phyloP scores from a whole-genome alignment of 768 basidiomycete species.

The Lactifluus subvellereus region DNA sequence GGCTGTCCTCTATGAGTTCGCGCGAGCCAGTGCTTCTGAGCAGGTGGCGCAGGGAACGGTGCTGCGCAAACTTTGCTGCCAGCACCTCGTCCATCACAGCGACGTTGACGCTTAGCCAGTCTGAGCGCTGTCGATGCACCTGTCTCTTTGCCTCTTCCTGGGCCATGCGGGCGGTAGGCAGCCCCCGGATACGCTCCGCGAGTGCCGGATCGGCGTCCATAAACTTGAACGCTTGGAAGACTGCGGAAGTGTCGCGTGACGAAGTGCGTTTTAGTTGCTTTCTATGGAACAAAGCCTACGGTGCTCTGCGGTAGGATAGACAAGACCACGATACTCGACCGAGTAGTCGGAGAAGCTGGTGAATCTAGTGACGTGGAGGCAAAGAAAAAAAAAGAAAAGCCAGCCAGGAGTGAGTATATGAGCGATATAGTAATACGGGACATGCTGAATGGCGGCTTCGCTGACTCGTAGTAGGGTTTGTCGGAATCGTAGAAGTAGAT shows the following conservation, averaged over 20 bases:
- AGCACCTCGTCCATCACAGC: slow-evolving; percentile 36
- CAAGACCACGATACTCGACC: slow-evolving; percentile 3
- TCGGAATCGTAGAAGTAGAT: slow-evolving; percentile 17
- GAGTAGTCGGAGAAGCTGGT: slow-evolving; percentile 20
- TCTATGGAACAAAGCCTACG: slow-evolving; percentile 11
- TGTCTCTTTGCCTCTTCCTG: slow-evolving; percentile 18
- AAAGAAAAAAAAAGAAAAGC: neutral
- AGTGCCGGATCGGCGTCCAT: slow-evolving; percentile 5
- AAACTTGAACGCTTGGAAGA: slow-evolving; percentile 23
- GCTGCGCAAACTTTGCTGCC: slow-evolving; percentile 38
- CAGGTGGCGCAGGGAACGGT: slow-evolving; percentile 32
- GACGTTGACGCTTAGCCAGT: slow-evolving; percentile 21
- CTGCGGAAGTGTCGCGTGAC: neutral
- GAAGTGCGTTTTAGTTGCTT: neutral
- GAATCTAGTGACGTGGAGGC: slow-evolving; percentile 9
- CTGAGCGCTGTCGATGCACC: slow-evolving; percentile 3
- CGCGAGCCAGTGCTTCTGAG: slow-evolving; percentile 37
- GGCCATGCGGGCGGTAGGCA: slow-evolving; percentile 20
- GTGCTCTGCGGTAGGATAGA: slow-evolving; percentile 23
- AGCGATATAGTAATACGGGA: neutral
- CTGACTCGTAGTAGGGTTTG: slow-evolving; percentile 19
- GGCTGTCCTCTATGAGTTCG: slow-evolving; percentile 36
- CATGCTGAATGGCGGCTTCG: neutral
- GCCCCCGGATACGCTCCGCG: slow-evolving; percentile 14
- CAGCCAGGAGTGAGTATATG: neutral